Percentiles rank a stretch among this genome's conserved stretches.
Evolutionary conservation across 495 filamentous ascomycete genomes (phyloP).

Genomic region (Xylaria nigripes): DNA sequence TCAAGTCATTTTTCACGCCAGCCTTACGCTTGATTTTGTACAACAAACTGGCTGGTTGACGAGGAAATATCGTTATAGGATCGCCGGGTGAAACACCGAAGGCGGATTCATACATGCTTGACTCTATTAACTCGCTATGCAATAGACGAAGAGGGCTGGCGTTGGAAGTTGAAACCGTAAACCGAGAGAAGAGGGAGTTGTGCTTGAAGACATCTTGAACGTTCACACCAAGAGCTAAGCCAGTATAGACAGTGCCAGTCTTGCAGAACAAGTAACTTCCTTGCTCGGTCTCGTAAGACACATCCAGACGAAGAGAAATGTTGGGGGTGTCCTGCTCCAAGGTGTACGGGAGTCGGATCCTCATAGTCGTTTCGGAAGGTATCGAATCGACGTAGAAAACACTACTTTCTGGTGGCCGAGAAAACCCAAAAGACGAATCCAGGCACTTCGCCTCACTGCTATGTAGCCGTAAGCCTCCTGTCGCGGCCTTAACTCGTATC

Average conservation of each 20-base stretch:
- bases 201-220: slow-evolving; percentile 95
- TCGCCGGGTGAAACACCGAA: slow-evolving; percentile 47
- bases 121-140: slow-evolving; percentile 60
- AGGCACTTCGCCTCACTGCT: slow-evolving; percentile 59
- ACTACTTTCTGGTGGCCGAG: slow-evolving; percentile 54
- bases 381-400: slow-evolving; percentile 57
- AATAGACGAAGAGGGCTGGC: slow-evolving; percentile 66
- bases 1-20: slow-evolving; percentile 24
- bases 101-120: slow-evolving; percentile 58
- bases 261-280: slow-evolving; percentile 65
- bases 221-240: slow-evolving; percentile 82
- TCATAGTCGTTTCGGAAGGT: slow-evolving; percentile 37
- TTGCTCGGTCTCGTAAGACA: slow-evolving; percentile 65
- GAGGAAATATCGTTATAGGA: slow-evolving; percentile 62
- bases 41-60: slow-evolving; percentile 71
- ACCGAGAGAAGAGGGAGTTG: slow-evolving; percentile 71
- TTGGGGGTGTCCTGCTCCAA: slow-evolving; percentile 68
- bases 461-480: slow-evolving; percentile 78
- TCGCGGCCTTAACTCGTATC: slow-evolving; percentile 68
- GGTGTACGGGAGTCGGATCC: slow-evolving; percentile 71
- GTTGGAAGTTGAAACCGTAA: slow-evolving; percentile 75
- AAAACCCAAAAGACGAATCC: slow-evolving; percentile 44
- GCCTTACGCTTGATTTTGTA: slow-evolving; percentile 62
- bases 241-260: slow-evolving; percentile 54
- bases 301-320: slow-evolving; percentile 67